phyloP scores from a whole-genome alignment of 23 red algal species.

The Rhodosorus marinus region DNA sequence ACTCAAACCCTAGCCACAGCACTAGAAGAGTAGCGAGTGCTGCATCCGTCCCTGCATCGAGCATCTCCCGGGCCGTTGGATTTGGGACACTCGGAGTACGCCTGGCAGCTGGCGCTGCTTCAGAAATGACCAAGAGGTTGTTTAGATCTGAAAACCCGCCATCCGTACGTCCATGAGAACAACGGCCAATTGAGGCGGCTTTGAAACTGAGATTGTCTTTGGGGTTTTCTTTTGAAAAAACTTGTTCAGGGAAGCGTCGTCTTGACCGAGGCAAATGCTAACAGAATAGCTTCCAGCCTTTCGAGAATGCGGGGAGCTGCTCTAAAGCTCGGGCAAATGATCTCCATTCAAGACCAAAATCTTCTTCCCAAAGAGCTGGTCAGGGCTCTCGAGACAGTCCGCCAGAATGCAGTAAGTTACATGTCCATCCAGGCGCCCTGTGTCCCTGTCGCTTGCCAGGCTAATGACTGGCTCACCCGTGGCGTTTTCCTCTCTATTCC shows the following conservation, averaged over 20 bases:
- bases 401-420: slow-evolving; percentile 38
- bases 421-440: too few species aligned
- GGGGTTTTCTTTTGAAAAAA: background rate
- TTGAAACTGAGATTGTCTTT: background rate
- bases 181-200: background rate
- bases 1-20: background rate
- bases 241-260: background rate
- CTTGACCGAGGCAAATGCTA: slow-evolving; percentile 31
- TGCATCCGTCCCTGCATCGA: slow-evolving; percentile 5
- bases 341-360: slow-evolving; percentile 52
- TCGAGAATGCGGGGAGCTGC: slow-evolving; percentile 63
- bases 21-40: background rate
- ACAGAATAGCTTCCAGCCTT: slow-evolving; percentile 30
- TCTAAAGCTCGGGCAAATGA: slow-evolving; percentile 65
- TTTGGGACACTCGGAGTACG: slow-evolving; percentile 13
- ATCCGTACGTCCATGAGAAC: background rate
- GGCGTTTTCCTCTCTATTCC: too few species aligned
- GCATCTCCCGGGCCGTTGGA: slow-evolving; percentile 10
- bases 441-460: too few species aligned
- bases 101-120: slow-evolving; percentile 7
- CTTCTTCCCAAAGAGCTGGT: slow-evolving; percentile 19
- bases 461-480: too few species aligned
- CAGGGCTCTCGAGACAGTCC: slow-evolving; percentile 27
- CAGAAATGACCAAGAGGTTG: slow-evolving; percentile 2
- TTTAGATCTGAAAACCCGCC: background rate